Evolutionary conservation across 148 eudicot genomes (phyloP).

Genomic region (Fagopyrum homotropicum): DNA sequence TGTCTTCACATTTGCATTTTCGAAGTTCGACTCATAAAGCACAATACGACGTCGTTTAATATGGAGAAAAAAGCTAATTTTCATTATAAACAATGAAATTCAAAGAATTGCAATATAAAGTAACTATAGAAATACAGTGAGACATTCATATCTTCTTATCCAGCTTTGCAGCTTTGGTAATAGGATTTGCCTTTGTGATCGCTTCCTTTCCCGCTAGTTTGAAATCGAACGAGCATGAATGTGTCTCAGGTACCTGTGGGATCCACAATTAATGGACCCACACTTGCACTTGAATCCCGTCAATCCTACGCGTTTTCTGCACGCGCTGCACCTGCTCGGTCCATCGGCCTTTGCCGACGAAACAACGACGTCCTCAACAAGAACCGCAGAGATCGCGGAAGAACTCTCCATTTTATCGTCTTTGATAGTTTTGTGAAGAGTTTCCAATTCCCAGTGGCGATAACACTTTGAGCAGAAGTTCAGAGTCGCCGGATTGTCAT

Average conservation of each 20-base stretch:
- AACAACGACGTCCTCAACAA: neutral
- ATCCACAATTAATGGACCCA: constrained; percentile 37
- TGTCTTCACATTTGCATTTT: no score
- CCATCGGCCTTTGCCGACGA: neutral
- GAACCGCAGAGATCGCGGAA: neutral
- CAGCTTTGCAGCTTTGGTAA: constrained; percentile 37
- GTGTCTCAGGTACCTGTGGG: constrained; percentile 51
- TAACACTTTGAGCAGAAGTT: constrained; percentile 42
- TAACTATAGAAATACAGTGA: no score
- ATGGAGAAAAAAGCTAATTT: no score
- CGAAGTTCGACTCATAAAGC: no score
- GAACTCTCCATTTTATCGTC: neutral
- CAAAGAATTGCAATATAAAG: no score
- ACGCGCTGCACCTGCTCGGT: constrained; percentile 35
- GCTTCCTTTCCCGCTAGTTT: constrained; percentile 27
- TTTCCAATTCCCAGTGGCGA: constrained; percentile 14
- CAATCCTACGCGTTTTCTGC: constrained; percentile 46
- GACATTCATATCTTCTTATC: neutral
- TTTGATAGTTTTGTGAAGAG: no score
- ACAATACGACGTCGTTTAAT: no score
- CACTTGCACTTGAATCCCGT: constrained; percentile 49
- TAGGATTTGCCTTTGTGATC: constrained; percentile 32
- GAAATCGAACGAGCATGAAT: constrained; percentile 39
- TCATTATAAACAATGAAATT: no score
- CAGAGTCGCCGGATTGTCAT: constrained; percentile 31